Conservation (phyloP, 108 stramenopile genomes). For the Stephanodiscus triporus region DNA sequence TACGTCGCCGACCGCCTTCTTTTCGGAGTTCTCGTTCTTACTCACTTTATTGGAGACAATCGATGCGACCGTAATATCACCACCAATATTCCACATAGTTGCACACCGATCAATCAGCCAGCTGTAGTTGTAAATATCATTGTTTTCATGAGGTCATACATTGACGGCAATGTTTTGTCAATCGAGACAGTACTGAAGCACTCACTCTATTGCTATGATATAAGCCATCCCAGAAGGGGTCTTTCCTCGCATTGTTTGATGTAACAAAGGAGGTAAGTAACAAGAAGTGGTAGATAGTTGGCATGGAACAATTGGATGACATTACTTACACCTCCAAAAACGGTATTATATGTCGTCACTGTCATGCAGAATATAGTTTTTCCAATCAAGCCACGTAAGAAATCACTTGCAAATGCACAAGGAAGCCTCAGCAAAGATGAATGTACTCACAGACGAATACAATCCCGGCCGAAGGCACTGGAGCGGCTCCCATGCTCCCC, state of each 20-base stretch:
- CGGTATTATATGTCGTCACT: constrained; percentile 4
- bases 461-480: constrained; percentile 39
- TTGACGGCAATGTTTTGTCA: constrained; percentile 10
- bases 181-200: background rate
- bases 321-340: constrained; percentile 14
- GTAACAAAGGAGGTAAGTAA: background rate
- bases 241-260: background rate
- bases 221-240: constrained; percentile 11
- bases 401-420: background rate
- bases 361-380: no score
- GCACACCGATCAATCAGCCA: constrained; percentile 18
- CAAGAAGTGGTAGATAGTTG: background rate
- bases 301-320: background rate
- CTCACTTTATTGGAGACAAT: constrained; percentile 4
- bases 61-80: constrained; percentile 11
- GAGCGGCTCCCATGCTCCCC: constrained; percentile 46
- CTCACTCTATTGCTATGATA: constrained; percentile 22
- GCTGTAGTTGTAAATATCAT: background rate
- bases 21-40: no score
- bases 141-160: background rate
- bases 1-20: no score
- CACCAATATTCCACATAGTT: constrained; percentile 19
- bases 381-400: background rate
- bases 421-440: background rate
- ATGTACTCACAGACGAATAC: constrained; percentile 27